Base-by-base conservation (phyloP, 208 protist genomes). In the Acanthamoeba culbertsoni region DNA sequence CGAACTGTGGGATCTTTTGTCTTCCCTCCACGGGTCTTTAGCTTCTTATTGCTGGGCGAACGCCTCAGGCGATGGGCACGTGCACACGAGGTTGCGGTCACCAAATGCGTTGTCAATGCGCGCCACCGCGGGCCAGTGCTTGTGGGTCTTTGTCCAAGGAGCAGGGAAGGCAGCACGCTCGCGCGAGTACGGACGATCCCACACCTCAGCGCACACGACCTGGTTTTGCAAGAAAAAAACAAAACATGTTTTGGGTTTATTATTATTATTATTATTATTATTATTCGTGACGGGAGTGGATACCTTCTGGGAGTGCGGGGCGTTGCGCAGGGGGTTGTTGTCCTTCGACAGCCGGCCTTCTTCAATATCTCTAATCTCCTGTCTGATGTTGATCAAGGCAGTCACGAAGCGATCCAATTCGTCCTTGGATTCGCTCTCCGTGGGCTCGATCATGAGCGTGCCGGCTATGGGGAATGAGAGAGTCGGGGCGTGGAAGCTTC, bases 371-470 rank as follows among this genome's bases (percentile, higher is more conserved):
- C 95, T 92, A 92, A 99, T 99, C 96, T 99, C 99, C 33, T 94
- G 91, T 75, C 98, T 96, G 93, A 99, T 99, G 10, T 93, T 97
- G 86, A 99, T 98, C 55, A 99, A 93, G 35, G 99, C 99, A 75
- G 99, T 98, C 40, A 96, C 97, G 57, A 99, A 97, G 71, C 99
- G 96, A 95, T 99, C 99, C 71, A 99, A 94, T 96, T 99, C 99
- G 93, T 99, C 98, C 94, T 98, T 98, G 16, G 97, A 97, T 97
- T 99, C 99, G 45, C 96, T 98, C 95, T 99, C 99, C 0, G 99
- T 99, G 8, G 99, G 99, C 97, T 99, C 99, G 94, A 99, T 98
- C 98, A 99, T 99, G 31, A 99, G 97, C 3, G 99, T 99, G 65
- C 97, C 97, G 46, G 88, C 35, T 8, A 98, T 96, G 53, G 96